A percentile compares a stretch with the other conserved stretches of the same genome.
These are phyloP conservation scores for Penicillium flavigenum DNA, from an alignment of 495 filamentous ascomycete genomes.

Conservation along the genomic window DNA sequence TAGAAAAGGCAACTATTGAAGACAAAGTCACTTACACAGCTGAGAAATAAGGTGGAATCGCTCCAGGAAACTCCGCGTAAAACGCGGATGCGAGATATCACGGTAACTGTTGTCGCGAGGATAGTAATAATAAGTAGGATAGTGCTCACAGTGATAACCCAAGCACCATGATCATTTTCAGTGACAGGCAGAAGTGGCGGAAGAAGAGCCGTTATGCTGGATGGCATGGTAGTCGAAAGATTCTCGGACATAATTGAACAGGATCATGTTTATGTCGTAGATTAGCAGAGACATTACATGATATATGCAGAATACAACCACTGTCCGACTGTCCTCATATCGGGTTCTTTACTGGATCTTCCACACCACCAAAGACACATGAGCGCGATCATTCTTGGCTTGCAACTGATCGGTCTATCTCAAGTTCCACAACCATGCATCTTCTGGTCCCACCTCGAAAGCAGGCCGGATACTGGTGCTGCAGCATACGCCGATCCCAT, in stretches of 20 bases:
- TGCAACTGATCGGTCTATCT: background rate
- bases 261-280: background rate
- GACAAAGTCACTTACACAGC: background rate
- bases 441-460: background rate
- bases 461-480: background rate
- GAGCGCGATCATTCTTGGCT: background rate
- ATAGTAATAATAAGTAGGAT: conserved; percentile 15
- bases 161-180: conserved; percentile 13
- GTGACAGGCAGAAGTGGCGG: conserved; percentile 14
- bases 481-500: conserved; percentile 5
- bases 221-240: conserved; percentile 1
- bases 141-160: conserved; percentile 19
- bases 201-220: background rate
- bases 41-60: conserved; percentile 4
- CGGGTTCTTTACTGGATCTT: background rate
- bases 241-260: background rate
- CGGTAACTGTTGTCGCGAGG: conserved; percentile 5
- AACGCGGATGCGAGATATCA: conserved; percentile 13
- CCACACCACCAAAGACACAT: background rate
- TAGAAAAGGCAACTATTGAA: background rate
- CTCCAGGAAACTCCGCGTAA: conserved; percentile 10
- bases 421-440: conserved; percentile 6
- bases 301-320: background rate
- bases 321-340: background rate
- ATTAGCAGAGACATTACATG: background rate